Evolutionary conservation across 139 green algal species (phyloP), one percentile per base, ranked within the genome.

Genomic region (Closterium sp.): DNA sequence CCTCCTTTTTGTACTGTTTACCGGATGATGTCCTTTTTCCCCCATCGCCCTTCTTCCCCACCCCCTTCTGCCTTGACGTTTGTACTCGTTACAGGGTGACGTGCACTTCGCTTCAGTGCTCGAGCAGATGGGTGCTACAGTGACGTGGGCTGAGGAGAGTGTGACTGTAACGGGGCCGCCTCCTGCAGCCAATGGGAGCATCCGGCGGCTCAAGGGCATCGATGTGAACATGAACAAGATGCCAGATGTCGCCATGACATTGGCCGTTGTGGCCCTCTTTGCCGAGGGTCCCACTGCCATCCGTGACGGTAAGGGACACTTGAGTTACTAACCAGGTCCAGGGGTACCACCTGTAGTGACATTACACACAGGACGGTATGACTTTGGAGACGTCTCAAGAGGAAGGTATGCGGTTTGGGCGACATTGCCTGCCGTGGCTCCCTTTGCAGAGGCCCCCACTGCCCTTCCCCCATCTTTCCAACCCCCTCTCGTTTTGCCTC

Each of bases 181-280:
- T 32, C 31, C 83, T 89, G 10, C 25, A 34, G 31, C n/a, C 31
- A 86, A 86, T 34, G 43, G 30, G 21, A 94, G 30, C 30, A 93
- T 93, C 36, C 92, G 93, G 5, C 36, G 95, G 91, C 95, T 99
- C 28, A 96, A 97, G 69, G 97, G 94, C 30, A 96, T 99, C 25
- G 98, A 99, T 95, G 96, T 98, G 88, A 96, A 99, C 95, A 99
- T 98, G 96, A 98, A 98, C 94, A 97, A 98, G 94, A 99, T 99
- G 90, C 98, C 98, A 2, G 98, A 99, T 93, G 98, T 98, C 28
- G 98, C 98, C 33, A 99, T 99, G 98, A 99, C 98, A 28, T 93
- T 98, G 66, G 98, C 98, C 12, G 98, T 99, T 8, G 97, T 96
- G 2, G 98, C 98, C 2, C 95, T 99, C 21, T 98, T 99, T 95